Evolutionary conservation across 2,329 filamentous ascomycete species (phyloP).

Genomic region (Plenodomus biglobosus): DNA sequence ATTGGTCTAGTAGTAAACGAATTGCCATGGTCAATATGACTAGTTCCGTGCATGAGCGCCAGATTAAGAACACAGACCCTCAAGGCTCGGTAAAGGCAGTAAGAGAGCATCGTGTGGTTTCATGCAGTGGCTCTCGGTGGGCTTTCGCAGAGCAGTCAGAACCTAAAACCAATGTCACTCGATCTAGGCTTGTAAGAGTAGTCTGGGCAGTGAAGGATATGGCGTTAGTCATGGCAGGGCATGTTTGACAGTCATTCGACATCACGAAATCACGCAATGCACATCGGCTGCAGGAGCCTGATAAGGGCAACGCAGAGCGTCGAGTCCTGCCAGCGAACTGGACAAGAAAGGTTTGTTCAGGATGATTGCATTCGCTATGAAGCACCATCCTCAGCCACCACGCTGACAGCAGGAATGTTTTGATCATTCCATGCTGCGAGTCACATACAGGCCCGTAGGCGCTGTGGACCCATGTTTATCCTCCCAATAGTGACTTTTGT

Average conservation of each 20-base stretch:
- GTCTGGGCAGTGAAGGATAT: no score
- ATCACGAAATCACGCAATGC: background rate
- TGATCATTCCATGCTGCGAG: constrained; percentile 3
- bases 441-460: constrained; percentile 23
- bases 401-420: constrained; percentile 37
- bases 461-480: constrained; percentile 34
- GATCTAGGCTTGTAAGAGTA: no score
- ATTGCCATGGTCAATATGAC: no score
- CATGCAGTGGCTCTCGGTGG: no score
- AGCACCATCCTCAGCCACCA: constrained; percentile 56
- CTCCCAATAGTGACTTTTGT: constrained; percentile 26
- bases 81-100: no score
- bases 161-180: no score
- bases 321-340: background rate
- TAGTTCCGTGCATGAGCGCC: no score
- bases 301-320: background rate
- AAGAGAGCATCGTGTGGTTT: no score
- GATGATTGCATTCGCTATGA: constrained; percentile 50
- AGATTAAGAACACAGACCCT: no score
- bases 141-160: no score
- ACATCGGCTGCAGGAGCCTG: background rate
- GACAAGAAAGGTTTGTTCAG: constrained; percentile 51
- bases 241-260: background rate
- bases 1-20: no score
- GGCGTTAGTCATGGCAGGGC: no score